phyloP scores from a whole-genome alignment of 805 yeast genomes.

The Starmerella khaoyaiensis region DNA sequence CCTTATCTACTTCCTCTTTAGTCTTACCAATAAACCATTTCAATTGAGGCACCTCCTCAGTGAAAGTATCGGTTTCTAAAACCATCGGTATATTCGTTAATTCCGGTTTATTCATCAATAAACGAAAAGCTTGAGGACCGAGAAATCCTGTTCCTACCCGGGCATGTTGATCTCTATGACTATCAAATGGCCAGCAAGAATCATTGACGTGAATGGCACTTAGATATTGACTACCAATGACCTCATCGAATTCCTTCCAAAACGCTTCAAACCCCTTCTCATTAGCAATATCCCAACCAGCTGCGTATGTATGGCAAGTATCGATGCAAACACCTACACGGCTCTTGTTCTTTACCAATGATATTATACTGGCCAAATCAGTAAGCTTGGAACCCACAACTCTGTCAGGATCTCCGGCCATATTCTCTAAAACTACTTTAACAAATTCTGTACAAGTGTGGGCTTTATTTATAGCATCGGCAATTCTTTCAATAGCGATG shows the following conservation, averaged over 20 bases:
- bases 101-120: constrained; percentile 55
- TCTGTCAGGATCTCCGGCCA: constrained; percentile 89
- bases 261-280: constrained; percentile 46
- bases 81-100: constrained; percentile 62
- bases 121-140: constrained; percentile 73
- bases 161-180: constrained; percentile 85
- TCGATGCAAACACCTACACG: constrained; percentile 95
- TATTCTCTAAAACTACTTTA: constrained; percentile 81
- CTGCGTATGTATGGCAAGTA: constrained; percentile 93
- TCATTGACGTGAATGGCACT: constrained; percentile 82
- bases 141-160: constrained; percentile 78
- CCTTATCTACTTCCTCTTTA: constrained; percentile 40
- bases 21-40: constrained; percentile 63
- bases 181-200: constrained; percentile 84
- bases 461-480: constrained; percentile 68
- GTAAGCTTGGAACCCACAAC: constrained; percentile 70
- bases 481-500: constrained; percentile 54
- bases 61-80: constrained; percentile 53
- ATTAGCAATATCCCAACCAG: constrained; percentile 78
- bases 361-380: constrained; percentile 65
- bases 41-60: constrained; percentile 59
- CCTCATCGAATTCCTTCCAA: constrained; percentile 62
- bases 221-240: constrained; percentile 62
- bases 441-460: constrained; percentile 62
- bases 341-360: constrained; percentile 59